Evolutionary conservation across 176 grass and related monocot species (phyloP).

Genomic region (Avena sativa): DNA sequence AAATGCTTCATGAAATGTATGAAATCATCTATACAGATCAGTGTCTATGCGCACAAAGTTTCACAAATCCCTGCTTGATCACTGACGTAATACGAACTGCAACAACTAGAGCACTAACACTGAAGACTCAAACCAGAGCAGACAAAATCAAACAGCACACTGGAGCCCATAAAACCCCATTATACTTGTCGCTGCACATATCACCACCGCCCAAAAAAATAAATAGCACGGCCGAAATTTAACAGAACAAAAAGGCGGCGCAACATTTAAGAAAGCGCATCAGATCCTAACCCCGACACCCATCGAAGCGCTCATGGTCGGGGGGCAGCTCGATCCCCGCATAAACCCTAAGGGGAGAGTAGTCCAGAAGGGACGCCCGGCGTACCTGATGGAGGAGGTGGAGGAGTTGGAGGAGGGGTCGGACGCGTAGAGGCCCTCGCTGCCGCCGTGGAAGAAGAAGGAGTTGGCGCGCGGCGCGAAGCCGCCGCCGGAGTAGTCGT

Average conservation of each 20-base stretch:
- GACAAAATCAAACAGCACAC: conserved; percentile 9
- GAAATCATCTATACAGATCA: conserved; percentile 35
- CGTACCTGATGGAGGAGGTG: conserved; percentile 83
- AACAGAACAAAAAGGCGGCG: conserved; percentile 21
- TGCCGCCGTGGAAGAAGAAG: conserved; percentile 98
- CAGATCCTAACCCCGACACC: conserved; percentile 23
- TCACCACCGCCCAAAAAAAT: conserved; percentile 10
- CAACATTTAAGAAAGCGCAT: not conserved
- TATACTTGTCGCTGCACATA: not conserved
- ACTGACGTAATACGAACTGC: not conserved
- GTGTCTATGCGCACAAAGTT: not conserved
- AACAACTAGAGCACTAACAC: not conserved
- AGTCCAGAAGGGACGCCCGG: not conserved
- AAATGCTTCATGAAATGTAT: conserved; percentile 31
- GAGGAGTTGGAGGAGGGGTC: conserved; percentile 54
- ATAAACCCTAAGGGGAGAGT: conserved; percentile 33
- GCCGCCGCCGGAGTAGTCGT: conserved; percentile 74
- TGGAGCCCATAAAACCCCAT: conserved; percentile 11
- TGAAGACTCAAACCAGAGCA: not conserved
- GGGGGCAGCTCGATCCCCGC: conserved; percentile 6
- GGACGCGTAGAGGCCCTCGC: conserved; percentile 95
- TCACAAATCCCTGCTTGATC: conserved; percentile 9
- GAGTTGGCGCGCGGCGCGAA: conserved; percentile 90
- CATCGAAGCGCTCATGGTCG: not conserved
- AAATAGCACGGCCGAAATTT: conserved; percentile 27